Evolutionary conservation across 2,329 filamentous ascomycete genomes (phyloP).

Genomic region (Colletotrichum limetticola): DNA sequence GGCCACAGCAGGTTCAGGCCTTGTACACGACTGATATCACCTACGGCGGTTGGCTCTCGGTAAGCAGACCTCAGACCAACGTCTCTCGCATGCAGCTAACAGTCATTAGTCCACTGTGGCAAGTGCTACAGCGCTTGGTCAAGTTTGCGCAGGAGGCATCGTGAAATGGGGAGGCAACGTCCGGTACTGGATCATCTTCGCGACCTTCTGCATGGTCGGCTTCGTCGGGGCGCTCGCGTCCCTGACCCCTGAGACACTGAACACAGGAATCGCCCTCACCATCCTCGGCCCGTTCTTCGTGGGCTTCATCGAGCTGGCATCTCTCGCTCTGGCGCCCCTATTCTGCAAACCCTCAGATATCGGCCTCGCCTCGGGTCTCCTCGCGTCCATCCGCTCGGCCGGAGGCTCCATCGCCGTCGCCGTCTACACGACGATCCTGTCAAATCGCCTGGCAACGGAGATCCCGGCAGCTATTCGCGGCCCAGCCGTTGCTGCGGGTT

Average conservation of each 20-base stretch:
- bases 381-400: slow-evolving; percentile 51
- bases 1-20: slow-evolving; percentile 48
- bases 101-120: slow-evolving; percentile 44
- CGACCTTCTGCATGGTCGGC: slow-evolving; percentile 49
- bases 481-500: slow-evolving; percentile 48
- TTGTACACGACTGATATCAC: slow-evolving; percentile 47
- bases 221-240: slow-evolving; percentile 47
- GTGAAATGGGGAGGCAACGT: slow-evolving; percentile 48
- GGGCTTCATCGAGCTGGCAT: slow-evolving; percentile 48
- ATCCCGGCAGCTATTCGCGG: slow-evolving; percentile 46
- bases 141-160: slow-evolving; percentile 45
- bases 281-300: slow-evolving; percentile 50
- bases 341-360: slow-evolving; percentile 52
- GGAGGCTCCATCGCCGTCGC: slow-evolving; percentile 50
- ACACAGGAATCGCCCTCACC: slow-evolving; percentile 46
- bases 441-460: slow-evolving; percentile 47
- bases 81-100: background rate
- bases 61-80: background rate
- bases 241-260: slow-evolving; percentile 44
- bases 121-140: slow-evolving; percentile 46
- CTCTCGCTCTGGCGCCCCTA: slow-evolving; percentile 47
- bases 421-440: slow-evolving; percentile 52
- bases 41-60: slow-evolving; percentile 50
- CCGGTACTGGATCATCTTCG: slow-evolving; percentile 49
- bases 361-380: slow-evolving; percentile 51